Evolutionary conservation across 2,329 filamentous ascomycete genomes (phyloP), one percentile per base, ranked within the genome.

Genomic region (Tolypocladium tundrense): DNA sequence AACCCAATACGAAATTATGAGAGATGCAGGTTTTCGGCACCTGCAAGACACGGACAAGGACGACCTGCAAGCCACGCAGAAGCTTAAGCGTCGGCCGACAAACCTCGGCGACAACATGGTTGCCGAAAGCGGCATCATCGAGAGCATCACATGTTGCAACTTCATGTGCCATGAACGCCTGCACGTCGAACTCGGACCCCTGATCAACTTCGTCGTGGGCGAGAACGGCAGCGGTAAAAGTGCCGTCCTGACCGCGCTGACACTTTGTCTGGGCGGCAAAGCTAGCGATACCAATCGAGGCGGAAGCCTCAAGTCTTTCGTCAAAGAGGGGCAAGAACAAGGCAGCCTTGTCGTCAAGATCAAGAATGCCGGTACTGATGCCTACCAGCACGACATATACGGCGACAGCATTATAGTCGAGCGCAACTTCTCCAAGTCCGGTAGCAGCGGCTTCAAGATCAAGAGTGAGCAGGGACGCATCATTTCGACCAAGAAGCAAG

Each of bases 191-290:
- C 79, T 99, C n/a, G 94, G 94, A 0, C 94, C 94, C 0, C 77
- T 97, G 42, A 95, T 99, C 72, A 99, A 99, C 73, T 99, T 99
- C 73, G 92, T 99, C 61, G 92, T 97, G 57, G 94, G 94, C 19
- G 91, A 96, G 71, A 99, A 99, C 69, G 94, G 94, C 39, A 97
- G 93, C 69, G 94, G 94, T 41, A 99, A 99, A 76, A 99, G 94
- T 70, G 94, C 94, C 3, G 88, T 97, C 16, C 76, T 99, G 35
- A 97, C 94, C 0, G 94, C 91, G 5, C 84, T 99, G 62, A 96
- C 91, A 0, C 80, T 99, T 40, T 97, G 94, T 67, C 79, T 99
- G n/a, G 94, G 94, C 60, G 93, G 90, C 24, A 97, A 97, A 72
- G 92, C 94, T 2, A 90, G 90, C 57, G 85, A 90, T 19, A 97